Base-by-base conservation (phyloP, 768 basidiomycete species). In the Tylopilus subfusipes region DNA sequence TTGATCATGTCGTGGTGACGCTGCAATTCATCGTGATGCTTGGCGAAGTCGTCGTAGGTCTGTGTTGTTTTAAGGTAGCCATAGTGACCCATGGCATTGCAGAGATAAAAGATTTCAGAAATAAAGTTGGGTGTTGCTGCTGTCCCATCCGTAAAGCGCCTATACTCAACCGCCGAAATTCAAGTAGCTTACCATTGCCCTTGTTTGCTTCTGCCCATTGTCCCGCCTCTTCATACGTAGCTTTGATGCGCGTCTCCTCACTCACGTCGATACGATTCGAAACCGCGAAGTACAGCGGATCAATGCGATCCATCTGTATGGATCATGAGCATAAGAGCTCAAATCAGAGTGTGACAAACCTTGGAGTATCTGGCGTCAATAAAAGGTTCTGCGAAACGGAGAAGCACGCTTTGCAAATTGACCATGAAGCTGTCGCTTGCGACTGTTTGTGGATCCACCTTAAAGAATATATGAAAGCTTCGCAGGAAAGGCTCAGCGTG, bases 211-310 rank as follows among this genome's bases (percentile, higher is more conserved):
- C 75, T 42, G 75, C 82, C 86, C 91, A 97, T 53, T 80, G 74
- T 21, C 81, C 76, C 1, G 88, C 91, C 62, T 98, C 94, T 53
- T 93, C 88, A 58, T 85, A 88, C 0, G 92, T 93, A 0, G 93
- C 93, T 61, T 93, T 93, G 59, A 99, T 89, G 48, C 94, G 85
- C 0, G 97, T 99, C 68, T 97, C 93, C 14, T 98, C 96, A 27
- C 73, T 82, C 22, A 96, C 72, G 60, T 90, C 78, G 27, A 98
- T 81, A 7, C 93, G 79, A 11, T 76, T 68, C 5, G 88, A 88
- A 55, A 80, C 82, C 11, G 83, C 83, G 65, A 84, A 95, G 70
- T 86, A 98, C 8, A 85, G 69, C 2, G 85, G 77, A 64, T 99
- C 96, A 46, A 99, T 91, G 55, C 89, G 87, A 68, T 97, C 89